Percentiles rank a stretch among this genome's conserved stretches.
phyloP scores from a whole-genome alignment of 352 stramenopile genomes.

The Globisporangium cystogenes region DNA sequence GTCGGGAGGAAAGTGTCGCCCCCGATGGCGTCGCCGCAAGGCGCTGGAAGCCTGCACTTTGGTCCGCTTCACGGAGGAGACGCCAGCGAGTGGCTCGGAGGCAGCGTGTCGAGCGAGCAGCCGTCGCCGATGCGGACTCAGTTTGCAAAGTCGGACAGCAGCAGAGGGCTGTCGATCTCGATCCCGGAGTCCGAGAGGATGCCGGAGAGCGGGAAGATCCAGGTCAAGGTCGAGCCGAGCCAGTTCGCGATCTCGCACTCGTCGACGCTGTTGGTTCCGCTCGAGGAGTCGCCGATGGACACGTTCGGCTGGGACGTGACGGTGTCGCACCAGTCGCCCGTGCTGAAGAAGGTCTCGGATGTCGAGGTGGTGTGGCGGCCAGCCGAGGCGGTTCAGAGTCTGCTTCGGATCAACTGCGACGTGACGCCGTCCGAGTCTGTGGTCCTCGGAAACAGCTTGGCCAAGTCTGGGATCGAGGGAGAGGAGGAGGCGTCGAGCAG shows the following conservation, averaged over 20 bases:
- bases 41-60: not conserved
- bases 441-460: conserved; percentile 12
- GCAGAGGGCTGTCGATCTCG: conserved; percentile 7
- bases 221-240: conserved; percentile 25
- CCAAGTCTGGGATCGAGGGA: not conserved
- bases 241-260: conserved; percentile 37
- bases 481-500: not conserved
- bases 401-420: conserved; percentile 45
- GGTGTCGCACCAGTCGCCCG: conserved; percentile 31
- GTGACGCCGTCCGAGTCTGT: conserved; percentile 29
- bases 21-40: conserved; percentile 22
- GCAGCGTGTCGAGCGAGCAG: not conserved
- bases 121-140: conserved; percentile 2
- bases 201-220: conserved; percentile 4
- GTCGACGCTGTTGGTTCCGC: conserved; percentile 56
- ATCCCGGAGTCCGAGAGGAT: conserved; percentile 12
- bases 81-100: not conserved
- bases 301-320: conserved; percentile 48
- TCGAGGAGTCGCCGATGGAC: conserved; percentile 68
- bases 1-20: conserved; percentile 53
- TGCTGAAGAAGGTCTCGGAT: conserved; percentile 12
- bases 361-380: conserved; percentile 62
- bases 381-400: conserved; percentile 31
- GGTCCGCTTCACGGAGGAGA: not conserved
- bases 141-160: conserved; percentile 3